Base-by-base conservation (phyloP, 768 basidiomycete genomes). In the Boletus reticuloceps region DNA sequence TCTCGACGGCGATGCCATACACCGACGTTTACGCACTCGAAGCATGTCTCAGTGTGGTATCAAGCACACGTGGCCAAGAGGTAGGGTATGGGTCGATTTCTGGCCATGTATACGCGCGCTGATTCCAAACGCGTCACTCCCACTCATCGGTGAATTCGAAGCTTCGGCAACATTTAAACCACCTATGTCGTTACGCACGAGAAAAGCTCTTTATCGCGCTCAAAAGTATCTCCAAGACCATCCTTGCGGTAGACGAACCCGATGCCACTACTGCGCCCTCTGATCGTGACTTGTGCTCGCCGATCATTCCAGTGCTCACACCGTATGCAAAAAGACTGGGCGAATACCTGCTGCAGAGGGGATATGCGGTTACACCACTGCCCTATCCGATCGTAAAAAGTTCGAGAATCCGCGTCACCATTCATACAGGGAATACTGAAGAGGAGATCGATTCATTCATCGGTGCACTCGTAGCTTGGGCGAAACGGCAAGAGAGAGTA, bases 21-120 rank as follows among this genome's bases (percentile, higher is more conserved):
- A 56, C 58, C 12, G 58, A 60, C 20, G 46, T 67, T 1, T 64
- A 65, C 8, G 65, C 60, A 3, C 55, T 67, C 6, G 73, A 89
- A n/a, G 77, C 60, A 1, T 60, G 93, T 42, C 84, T 68, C 12
- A 20, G 47, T 6, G 48, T 58, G 32, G 44, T 67, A 6, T 58
- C 60, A 17, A 51, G 61, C 34, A 16, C 44, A 7, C 51, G 42
- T 2, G 57, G 63, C 17, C 45, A 61, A 27, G 57, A 67, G 65
- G 66, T 68, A 59, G 10, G 16, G 41, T 25, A 50, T 19, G 20
- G 22, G 27, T 37, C 20, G 19, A 50, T 42, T 8, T 7, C n/a
- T 50, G 16, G 16, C 16, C 6, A 13, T 47, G 8, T 10, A 10
- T 20, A 36, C 25, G 4, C 7, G n/a, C 27, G 41, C 43, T 51